Evolutionary conservation across 164 flowering plant species (phyloP), one percentile per base, ranked within the genome.

Genomic region (Dillenia suffruticosa): DNA sequence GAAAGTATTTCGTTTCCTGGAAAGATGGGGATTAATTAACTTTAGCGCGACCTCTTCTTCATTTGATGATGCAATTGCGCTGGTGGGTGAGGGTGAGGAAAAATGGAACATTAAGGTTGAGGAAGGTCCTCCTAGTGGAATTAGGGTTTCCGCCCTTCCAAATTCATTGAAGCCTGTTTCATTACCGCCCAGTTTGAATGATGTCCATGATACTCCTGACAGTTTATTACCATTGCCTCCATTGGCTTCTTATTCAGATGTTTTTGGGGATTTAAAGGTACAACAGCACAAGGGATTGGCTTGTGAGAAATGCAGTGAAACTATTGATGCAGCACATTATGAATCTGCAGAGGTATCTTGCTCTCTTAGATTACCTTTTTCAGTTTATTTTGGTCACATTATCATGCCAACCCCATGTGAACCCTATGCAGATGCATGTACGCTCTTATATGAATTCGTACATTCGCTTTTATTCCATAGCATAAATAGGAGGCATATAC

Each of bases 1-100:
- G 51, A 89, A 82, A 68, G 94, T 92, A 6, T 95, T 86, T 61
- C 43, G 16, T 6, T 92, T 83, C 70, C 63, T 95, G 72, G 94
- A 95, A 61, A 78, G 64, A 13, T 90, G 94, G 96, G 96, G 96
- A 1, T 71, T 95, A 76, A 87, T 95, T 58, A 95, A 95, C 67
- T 90, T 83, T 62, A 68, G 67, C 19, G 81, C 70, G 1, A 13
- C 79, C 11, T 10, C 62, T 49, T 16, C 57, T 22, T 11, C 53
- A 49, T 32, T 52, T 19, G 16, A n/a, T 40, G 65, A 46, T 15
- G 66, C 56, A 32, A 15, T 12, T 24, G 57, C 2, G 14, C 43
- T 5, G 50, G 69, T 4, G 53, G 74, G 9, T 52, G 84, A 54
- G 56, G 77, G 51, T 26, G 81, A 59, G 32, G 72, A 62, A 24